A percentile compares a stretch with the other conserved stretches of the same genome.
Evolutionary conservation across 495 filamentous ascomycete species (phyloP).

Genomic region (Aspergillus coremiiformis): DNA sequence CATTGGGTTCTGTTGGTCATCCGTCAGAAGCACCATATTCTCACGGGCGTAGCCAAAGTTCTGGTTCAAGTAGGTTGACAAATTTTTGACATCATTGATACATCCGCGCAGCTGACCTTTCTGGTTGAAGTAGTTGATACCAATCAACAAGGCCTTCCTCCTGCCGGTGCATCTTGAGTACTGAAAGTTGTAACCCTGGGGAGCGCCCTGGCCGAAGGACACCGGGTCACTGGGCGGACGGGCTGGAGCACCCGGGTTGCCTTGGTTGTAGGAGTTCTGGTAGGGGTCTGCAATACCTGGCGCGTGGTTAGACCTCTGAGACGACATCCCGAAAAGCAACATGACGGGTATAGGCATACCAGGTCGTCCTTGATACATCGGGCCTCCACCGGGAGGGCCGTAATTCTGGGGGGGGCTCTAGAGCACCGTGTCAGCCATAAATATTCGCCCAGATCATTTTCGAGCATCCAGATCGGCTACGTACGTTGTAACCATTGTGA

Average conservation of each 20-base stretch:
- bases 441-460: background rate
- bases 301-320: background rate
- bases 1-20: slow-evolving; percentile 96
- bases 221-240: slow-evolving; percentile 38
- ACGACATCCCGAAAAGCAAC: background rate
- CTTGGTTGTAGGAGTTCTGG: slow-evolving; percentile 28
- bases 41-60: slow-evolving; percentile 90
- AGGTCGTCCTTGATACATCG: slow-evolving; percentile 29
- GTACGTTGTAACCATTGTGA: slow-evolving; percentile 38
- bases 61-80: slow-evolving; percentile 86
- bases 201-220: slow-evolving; percentile 71
- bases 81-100: slow-evolving; percentile 98
- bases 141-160: slow-evolving; percentile 87
- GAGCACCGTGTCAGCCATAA: slow-evolving; percentile 12
- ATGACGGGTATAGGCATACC: background rate
- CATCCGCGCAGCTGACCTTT: slow-evolving; percentile 87
- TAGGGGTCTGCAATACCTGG: slow-evolving; percentile 5
- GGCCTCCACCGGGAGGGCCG: slow-evolving; percentile 32
- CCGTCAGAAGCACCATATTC: slow-evolving; percentile 96
- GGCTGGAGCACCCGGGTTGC: slow-evolving; percentile 29
- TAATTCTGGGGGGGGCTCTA: slow-evolving; percentile 26
- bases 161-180: slow-evolving; percentile 90
- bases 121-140: slow-evolving; percentile 97
- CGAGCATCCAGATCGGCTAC: slow-evolving; percentile 7
- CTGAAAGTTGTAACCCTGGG: slow-evolving; percentile 71